A percentile compares a stretch with the other conserved stretches of the same genome.
These are phyloP conservation scores for Nemophila menziesii DNA, from an alignment of 257 asterid species.

Conservation along the genomic window DNA sequence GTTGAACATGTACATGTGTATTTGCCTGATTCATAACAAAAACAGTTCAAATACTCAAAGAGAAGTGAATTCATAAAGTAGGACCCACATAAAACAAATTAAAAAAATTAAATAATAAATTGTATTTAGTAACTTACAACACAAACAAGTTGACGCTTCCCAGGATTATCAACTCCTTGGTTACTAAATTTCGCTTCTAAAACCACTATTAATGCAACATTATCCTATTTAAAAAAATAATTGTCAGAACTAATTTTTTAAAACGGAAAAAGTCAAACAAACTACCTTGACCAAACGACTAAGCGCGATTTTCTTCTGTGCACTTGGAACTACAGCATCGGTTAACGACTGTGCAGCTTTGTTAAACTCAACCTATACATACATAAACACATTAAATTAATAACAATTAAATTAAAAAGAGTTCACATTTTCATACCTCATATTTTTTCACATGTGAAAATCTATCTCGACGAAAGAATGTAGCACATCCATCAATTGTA, in stretches of 20 bases:
- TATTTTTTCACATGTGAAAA: constrained; percentile 67
- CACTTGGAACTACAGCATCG: constrained; percentile 68
- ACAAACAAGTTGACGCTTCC: constrained; percentile 92
- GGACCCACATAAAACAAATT: no score
- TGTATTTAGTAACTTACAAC: constrained; percentile 49
- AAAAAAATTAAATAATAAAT: constrained; percentile 4
- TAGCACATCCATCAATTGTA: constrained; percentile 67
- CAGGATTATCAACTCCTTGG: constrained; percentile 72
- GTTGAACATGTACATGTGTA: constrained; percentile 61
- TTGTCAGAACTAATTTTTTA: background rate
- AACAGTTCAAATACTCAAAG: background rate
- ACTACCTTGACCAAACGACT: constrained; percentile 79
- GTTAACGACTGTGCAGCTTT: constrained; percentile 95
- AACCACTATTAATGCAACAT: constrained; percentile 65
- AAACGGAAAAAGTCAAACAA: background rate
- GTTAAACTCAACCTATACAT: constrained; percentile 77
- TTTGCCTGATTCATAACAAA: constrained; percentile 47
- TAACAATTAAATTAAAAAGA: background rate
- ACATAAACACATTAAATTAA: constrained; percentile 9
- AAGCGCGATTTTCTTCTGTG: constrained; percentile 70
- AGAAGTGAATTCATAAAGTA: no score
- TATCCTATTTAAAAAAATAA: constrained; percentile 35
- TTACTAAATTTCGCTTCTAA: constrained; percentile 66
- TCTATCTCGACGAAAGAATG: constrained; percentile 77
- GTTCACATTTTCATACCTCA: constrained; percentile 39